phyloP scores from a whole-genome alignment of 1,139 yeast species.

The Kodamaea derodonti region DNA sequence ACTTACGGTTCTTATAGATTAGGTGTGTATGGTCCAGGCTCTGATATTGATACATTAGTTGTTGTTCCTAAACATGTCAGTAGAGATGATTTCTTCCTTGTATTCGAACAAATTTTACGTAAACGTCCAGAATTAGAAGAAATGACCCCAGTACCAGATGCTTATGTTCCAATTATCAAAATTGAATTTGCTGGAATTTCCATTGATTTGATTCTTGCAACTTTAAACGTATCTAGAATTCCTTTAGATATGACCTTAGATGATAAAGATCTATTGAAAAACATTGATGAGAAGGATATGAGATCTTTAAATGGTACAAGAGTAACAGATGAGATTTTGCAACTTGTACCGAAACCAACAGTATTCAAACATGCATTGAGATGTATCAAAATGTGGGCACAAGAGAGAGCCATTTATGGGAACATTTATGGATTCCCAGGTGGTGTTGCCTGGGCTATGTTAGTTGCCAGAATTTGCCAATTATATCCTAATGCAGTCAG shows the following conservation, averaged over 20 bases:
- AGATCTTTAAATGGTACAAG: conserved; percentile 93
- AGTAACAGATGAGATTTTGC: conserved; percentile 91
- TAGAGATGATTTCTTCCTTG: conserved; percentile 81
- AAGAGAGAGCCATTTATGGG: conserved; percentile 87
- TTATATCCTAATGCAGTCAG: conserved; percentile 94
- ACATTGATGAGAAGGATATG: conserved; percentile 85
- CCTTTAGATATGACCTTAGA: conserved; percentile 71
- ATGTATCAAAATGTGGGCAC: conserved; percentile 96
- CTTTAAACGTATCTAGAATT: conserved; percentile 75
- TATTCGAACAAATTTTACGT: conserved; percentile 65
- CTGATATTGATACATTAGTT: conserved; percentile 93
- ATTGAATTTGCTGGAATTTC: conserved; percentile 84
- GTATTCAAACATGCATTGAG: conserved; percentile 91
- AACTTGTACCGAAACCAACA: conserved; percentile 86
- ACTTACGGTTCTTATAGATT: conserved; percentile 92
- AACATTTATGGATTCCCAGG: conserved; percentile 98
- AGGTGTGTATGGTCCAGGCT: conserved; percentile 97
- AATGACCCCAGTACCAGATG: conserved; percentile 91
- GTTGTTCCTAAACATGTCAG: conserved; percentile 97
- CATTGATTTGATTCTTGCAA: conserved; percentile 84
- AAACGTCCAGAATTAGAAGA: conserved; percentile 80
- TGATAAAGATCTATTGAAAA: conserved; percentile 79
- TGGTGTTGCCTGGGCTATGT: conserved; percentile 99
- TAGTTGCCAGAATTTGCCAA: conserved; percentile 95
- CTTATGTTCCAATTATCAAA: conserved; percentile 92